Evolutionary conservation across 768 basidiomycete species (phyloP).

Genomic region (Amanita brunnescens): DNA sequence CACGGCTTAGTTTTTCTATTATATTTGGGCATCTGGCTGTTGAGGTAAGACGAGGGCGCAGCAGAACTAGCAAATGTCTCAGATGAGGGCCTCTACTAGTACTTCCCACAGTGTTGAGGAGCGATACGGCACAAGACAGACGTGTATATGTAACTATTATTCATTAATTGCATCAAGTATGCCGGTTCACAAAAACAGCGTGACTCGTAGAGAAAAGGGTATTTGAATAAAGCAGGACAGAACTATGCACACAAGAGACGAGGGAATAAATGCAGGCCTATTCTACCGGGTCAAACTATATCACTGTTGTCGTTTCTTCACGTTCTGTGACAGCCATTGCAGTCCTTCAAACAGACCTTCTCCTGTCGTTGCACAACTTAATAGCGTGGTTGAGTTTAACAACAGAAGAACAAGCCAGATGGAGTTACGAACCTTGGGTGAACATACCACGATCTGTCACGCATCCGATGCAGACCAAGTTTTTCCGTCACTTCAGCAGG

Average conservation of each 20-base stretch:
- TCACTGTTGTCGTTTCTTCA: slow-evolving; percentile 82
- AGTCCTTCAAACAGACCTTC: slow-evolving; percentile 96
- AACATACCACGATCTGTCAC: slow-evolving; percentile 97
- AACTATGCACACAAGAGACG: slow-evolving; percentile 14
- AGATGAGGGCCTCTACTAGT: no score
- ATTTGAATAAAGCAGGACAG: slow-evolving; percentile 20
- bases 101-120: no score
- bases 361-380: slow-evolving; percentile 90
- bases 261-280: slow-evolving; percentile 12
- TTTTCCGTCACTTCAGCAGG: slow-evolving; percentile 98
- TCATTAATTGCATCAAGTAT: no score
- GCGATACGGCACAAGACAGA: no score
- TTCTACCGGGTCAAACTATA: not conserved
- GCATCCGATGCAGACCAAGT: slow-evolving; percentile 90
- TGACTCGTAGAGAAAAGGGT: slow-evolving; percentile 23
- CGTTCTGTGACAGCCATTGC: slow-evolving; percentile 95
- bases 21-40: no score
- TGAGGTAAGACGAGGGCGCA: no score
- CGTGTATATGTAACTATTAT: no score
- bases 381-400: no score
- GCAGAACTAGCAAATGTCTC: no score
- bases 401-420: no score
- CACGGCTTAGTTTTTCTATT: no score
- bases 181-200: no score
- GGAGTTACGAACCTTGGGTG: slow-evolving; percentile 78